These are phyloP conservation scores for Umbelopsis ramanniana DNA, from an alignment of 192 early-diverging fungal species.

Conservation along the genomic window DNA sequence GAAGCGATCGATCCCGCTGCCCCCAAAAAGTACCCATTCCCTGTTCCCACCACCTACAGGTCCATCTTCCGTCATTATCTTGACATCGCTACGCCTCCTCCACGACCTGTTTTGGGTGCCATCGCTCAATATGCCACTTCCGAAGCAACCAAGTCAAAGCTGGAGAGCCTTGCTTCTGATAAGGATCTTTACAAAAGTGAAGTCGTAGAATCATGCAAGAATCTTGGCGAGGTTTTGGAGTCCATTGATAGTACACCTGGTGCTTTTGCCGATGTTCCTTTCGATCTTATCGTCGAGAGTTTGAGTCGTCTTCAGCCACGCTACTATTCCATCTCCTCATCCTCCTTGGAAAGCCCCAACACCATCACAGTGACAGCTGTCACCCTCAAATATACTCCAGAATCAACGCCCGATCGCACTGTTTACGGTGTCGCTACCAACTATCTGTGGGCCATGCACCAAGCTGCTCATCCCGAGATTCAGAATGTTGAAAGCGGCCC, in stretches of 20 bases:
- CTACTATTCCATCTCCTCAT: slow-evolving; percentile 96
- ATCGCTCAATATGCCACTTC: slow-evolving; percentile 61
- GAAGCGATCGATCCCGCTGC: slow-evolving; percentile 72
- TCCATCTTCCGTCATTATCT: slow-evolving; percentile 89
- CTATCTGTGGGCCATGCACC: slow-evolving; percentile 75
- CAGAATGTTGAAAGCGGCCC: slow-evolving; percentile 30
- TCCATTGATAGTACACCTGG: slow-evolving; percentile 54
- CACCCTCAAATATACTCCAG: slow-evolving; percentile 78
- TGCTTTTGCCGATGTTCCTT: slow-evolving; percentile 64
- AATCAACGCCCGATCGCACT: slow-evolving; percentile 49
- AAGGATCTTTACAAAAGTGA: slow-evolving; percentile 67
- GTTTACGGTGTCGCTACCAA: slow-evolving; percentile 89
- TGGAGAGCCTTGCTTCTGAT: slow-evolving; percentile 60
- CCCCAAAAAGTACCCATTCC: slow-evolving; percentile 83
- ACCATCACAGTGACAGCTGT: slow-evolving; percentile 85
- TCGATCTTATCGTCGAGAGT: slow-evolving; percentile 80
- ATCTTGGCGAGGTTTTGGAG: slow-evolving; percentile 73
- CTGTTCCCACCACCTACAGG: slow-evolving; percentile 79
- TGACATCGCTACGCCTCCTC: slow-evolving; percentile 77
- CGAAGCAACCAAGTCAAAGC: slow-evolving; percentile 51
- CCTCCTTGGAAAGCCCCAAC: slow-evolving; percentile 72
- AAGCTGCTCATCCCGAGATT: slow-evolving; percentile 39
- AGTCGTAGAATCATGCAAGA: slow-evolving; percentile 64
- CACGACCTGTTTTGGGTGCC: slow-evolving; percentile 64
- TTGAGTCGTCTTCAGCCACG: slow-evolving; percentile 83